Evolutionary conservation across 345 rosid genomes (phyloP).

Genomic region (Draba incana): DNA sequence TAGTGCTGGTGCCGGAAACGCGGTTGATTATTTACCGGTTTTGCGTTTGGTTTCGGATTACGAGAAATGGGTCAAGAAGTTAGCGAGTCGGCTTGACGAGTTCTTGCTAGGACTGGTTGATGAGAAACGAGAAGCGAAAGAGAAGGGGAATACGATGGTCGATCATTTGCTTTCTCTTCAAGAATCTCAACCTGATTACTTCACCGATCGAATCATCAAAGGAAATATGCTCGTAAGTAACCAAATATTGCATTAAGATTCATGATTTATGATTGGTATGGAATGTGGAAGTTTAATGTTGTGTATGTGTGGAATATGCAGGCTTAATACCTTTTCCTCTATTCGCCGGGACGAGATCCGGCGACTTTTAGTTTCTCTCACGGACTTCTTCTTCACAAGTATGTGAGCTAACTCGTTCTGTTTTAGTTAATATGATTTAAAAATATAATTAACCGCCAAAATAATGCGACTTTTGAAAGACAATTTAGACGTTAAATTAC

Average conservation of each 20-base stretch:
- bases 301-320: conserved; percentile 26
- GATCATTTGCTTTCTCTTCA: conserved; percentile 62
- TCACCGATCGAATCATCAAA: conserved; percentile 55
- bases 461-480: neutral
- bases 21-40: conserved; percentile 52
- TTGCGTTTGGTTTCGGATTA: conserved; percentile 45
- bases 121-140: conserved; percentile 40
- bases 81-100: conserved; percentile 42
- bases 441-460: neutral
- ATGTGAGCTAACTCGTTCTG: neutral
- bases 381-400: conserved; percentile 14
- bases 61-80: conserved; percentile 36
- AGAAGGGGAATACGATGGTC: conserved; percentile 45
- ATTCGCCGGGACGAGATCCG: conserved; percentile 46
- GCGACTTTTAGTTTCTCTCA: conserved; percentile 32
- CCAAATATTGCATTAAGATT: neutral
- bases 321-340: conserved; percentile 33
- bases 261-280: neutral
- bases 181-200: conserved; percentile 53
- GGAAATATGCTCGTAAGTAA: conserved; percentile 46
- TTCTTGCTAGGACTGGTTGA: conserved; percentile 59
- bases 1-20: conserved; percentile 42
- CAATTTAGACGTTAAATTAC: neutral
- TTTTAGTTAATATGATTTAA: neutral
- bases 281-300: neutral